Percentiles rank a stretch among this genome's conserved stretches.
phyloP scores from a whole-genome alignment of 768 basidiomycete species.

The Ephemerocybe angulata region DNA sequence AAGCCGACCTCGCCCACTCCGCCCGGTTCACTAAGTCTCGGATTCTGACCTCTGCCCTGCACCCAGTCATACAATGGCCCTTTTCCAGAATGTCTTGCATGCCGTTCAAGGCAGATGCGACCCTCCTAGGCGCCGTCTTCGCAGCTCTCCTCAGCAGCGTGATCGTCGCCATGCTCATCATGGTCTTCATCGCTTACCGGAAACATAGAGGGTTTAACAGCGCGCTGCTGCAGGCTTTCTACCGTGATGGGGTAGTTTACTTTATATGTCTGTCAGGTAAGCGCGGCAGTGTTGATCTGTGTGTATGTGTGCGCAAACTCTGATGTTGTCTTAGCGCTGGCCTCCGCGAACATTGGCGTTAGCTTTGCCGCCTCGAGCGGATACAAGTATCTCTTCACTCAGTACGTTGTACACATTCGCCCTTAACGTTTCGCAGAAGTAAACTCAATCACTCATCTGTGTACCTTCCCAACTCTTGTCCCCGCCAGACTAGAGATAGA shows the following conservation, averaged over 20 bases:
- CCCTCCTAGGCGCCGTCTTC: no score
- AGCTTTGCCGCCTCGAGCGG: background rate
- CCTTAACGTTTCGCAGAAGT: background rate
- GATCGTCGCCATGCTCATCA: constrained; percentile 1
- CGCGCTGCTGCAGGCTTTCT: background rate
- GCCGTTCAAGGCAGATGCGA: no score
- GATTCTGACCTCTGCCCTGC: no score
- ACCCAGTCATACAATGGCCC: no score
- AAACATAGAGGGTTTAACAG: background rate
- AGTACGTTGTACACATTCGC: no score
- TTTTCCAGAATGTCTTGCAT: no score
- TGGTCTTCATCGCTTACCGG: background rate
- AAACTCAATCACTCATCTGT: no score
- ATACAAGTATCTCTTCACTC: background rate
- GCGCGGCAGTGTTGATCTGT: no score
- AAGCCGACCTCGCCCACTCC: no score
- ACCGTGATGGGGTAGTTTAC: background rate
- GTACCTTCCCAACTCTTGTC: no score
- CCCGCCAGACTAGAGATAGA: background rate
- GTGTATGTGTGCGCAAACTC: background rate
- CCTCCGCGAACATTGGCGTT: background rate
- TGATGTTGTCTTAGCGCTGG: background rate
- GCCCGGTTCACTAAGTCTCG: background rate
- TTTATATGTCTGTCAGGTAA: constrained; percentile 1
- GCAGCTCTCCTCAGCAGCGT: no score